Evolutionary conservation across 176 grass and related monocot genomes (phyloP), one percentile per base, ranked within the genome.

Genomic region (Ensete glaucum): DNA sequence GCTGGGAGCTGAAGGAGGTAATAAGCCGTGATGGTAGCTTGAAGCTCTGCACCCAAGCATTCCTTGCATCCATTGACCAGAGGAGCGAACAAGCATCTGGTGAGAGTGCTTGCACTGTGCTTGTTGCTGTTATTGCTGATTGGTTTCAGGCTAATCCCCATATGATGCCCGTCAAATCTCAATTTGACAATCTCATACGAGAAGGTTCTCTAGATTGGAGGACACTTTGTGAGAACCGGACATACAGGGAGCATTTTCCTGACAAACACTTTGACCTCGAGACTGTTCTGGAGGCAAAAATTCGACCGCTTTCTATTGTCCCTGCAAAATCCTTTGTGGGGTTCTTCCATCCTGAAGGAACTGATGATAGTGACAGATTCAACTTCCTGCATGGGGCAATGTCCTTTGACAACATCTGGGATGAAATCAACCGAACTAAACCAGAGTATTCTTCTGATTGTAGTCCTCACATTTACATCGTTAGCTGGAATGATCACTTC

Each of bases 191-290:
- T 5, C 58, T 76, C 29, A 76, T 76, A 21, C 57, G 74, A 17
- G 74, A 76, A 14, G 74, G 74, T 19, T 76, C 74, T 50, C 26
- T 62, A 8, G 74, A 76, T 17, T 76, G 74, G 74, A 76, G 74
- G n/a, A 76, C 20, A 20, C 75, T 77, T 25, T 77, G 58, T 65
- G 19, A 77, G 50, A 77, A 77, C 21, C 43, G 66, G 48, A 34
- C 50, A 53, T 77, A 53, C 21, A 26, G 21, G 11, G 58, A 77
- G 8, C 21, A 20, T 15, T 77, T 77, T 25, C 75, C 75, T 52
- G 75, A 77, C 50, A 77, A 77, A 50, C 75, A 77, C n/a, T 76
- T 65, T 77, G 75, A 77, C 49, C 75, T 77, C 26, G 75, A 77
- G 48, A 77, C 60, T 22, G 75, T 77, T 77, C 10, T 77, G 4